phyloP scores from a whole-genome alignment of 2,329 filamentous ascomycete species.

The Salinomyces thailandicus region DNA sequence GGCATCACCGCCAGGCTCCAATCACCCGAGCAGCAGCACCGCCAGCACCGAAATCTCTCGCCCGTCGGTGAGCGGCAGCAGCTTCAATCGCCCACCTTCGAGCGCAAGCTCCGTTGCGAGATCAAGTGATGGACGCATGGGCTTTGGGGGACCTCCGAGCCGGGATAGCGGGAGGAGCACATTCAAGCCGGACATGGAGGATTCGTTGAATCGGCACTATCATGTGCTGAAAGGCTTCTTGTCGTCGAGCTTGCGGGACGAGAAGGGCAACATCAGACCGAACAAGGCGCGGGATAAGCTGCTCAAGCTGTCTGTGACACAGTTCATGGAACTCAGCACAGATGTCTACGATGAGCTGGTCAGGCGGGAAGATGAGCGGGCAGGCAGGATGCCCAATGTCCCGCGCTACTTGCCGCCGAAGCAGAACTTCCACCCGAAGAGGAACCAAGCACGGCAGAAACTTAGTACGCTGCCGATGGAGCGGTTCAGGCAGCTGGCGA shows the following conservation, averaged over 20 bases:
- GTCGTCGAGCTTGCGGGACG: conserved; percentile 58
- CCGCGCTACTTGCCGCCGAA: conserved; percentile 74
- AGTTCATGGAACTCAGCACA: conserved; percentile 95
- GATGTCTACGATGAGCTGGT: conserved; percentile 94
- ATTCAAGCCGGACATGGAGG: conserved; percentile 44
- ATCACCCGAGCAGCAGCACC: conserved; percentile 31
- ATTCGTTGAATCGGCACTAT: conserved; percentile 71
- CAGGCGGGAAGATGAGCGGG: conserved; percentile 60
- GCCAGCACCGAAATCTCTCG: conserved; percentile 25
- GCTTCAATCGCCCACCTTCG: conserved; percentile 50
- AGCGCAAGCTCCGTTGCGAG: conserved; percentile 80
- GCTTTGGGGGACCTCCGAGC: conserved; percentile 14
- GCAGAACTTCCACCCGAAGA: conserved; percentile 84
- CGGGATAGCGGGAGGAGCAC: conserved; percentile 46
- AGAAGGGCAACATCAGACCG: conserved; percentile 60
- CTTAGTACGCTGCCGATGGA: conserved; percentile 79
- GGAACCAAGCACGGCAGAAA: conserved; percentile 94
- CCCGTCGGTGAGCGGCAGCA: conserved; percentile 44
- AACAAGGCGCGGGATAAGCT: conserved; percentile 94
- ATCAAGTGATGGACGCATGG: conserved; percentile 63
- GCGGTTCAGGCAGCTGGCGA: conserved; percentile 82
- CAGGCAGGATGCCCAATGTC: conserved; percentile 37
- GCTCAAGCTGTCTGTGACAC: conserved; percentile 74
- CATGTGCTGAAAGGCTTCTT: conserved; percentile 67
- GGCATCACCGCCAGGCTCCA: conserved; percentile 25